phyloP scores from a whole-genome alignment of 2,329 filamentous ascomycete genomes.

The Plectosphaerella sp. region DNA sequence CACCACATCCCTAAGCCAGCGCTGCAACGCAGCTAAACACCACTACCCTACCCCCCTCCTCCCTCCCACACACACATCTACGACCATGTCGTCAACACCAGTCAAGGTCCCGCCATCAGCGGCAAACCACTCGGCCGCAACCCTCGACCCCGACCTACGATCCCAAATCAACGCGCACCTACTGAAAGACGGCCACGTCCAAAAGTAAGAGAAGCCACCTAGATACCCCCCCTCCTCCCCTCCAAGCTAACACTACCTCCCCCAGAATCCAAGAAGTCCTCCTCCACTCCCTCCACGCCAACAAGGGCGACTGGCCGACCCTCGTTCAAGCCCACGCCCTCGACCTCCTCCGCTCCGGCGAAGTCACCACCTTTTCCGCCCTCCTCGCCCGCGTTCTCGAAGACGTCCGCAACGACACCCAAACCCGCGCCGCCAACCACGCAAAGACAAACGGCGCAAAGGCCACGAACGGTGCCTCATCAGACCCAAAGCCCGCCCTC shows the following conservation, averaged over 20 bases:
- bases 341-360: conserved; percentile 54
- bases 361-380: conserved; percentile 55
- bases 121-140: conserved; percentile 56
- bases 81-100: conserved; percentile 37
- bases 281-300: conserved; percentile 56
- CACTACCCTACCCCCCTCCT: neutral
- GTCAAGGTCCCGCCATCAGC: conserved; percentile 57
- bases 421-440: conserved; percentile 19
- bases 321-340: conserved; percentile 56
- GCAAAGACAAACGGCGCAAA: conserved; percentile 20
- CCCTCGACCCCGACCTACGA: conserved; percentile 56
- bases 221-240: conserved; percentile 1
- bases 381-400: conserved; percentile 57
- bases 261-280: conserved; percentile 60
- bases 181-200: conserved; percentile 54
- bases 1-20: too few relatives aligned
- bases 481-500: conserved; percentile 30
- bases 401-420: conserved; percentile 52
- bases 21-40: too few relatives aligned
- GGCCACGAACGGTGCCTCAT: conserved; percentile 8
- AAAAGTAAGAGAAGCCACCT: conserved; percentile 38
- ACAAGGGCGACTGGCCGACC: conserved; percentile 60
- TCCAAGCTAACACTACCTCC: conserved; percentile 1
- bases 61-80: neutral
- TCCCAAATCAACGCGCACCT: conserved; percentile 59